Base-by-base conservation (phyloP, 306 rosid genomes). In the Glycine latifolia region DNA sequence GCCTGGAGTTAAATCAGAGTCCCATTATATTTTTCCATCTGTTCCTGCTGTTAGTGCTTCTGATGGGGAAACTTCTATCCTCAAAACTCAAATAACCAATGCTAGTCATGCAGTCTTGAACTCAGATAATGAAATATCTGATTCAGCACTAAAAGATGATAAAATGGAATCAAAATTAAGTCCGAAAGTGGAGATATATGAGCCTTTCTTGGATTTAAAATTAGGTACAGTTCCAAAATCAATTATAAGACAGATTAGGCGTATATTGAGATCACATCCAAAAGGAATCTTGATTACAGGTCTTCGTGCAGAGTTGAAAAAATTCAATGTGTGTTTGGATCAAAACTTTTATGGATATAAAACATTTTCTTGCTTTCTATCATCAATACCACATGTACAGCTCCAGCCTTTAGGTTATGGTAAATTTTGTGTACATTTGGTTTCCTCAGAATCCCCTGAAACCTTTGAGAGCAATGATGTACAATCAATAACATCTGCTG, bases 1-100 rank as follows among this genome's bases (percentile, higher is more conserved):
- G 86, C 89, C 91, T 15, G 94, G 95, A 31, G 88, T 89, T 79
- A 87, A 81, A 86, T 39, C 91, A 48, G 86, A 79, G 80, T 85
- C 89, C n/a, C 3, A 37, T 58, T 6, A 37, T 43, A 85, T 90
- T 12, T 31, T 83, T 78, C 94, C 95, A 8, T 67, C 81, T 46
- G 71, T 35, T 79, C 61, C 79, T 35, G 66, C 85, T 54, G 73
- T 79, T 31, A 46, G 71, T 60, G 72, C 65, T 84, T 81, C 83
- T 10, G 83, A 46, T 54, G 43, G 15, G 69, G 87, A 83, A 79
- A 80, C 83, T 15, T 15, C 63, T 58, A 62, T 76, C 75, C 89
- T 52, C 67, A 73, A 68, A 77, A 50, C 80, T 78, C 71, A 44
- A 70, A 85, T 37, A 47, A 82, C 79, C 62, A 73, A 46, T 59